Evolutionary conservation across 345 rosid genomes (phyloP).

Genomic region (Bruguiera parviflora): DNA sequence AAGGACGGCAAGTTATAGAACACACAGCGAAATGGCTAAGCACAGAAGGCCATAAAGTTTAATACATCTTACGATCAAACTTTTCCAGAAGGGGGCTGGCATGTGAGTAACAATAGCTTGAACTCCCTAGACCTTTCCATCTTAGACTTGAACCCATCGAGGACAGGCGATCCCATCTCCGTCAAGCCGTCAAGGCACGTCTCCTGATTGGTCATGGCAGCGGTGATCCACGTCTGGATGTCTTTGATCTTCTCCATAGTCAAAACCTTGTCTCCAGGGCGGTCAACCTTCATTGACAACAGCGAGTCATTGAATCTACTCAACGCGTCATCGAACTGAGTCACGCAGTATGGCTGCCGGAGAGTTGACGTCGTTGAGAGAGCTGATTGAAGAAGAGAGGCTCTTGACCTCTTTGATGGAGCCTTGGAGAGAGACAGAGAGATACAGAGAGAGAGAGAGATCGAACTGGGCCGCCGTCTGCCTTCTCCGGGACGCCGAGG

Average conservation of each 20-base stretch:
- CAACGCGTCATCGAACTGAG: slow-evolving; percentile 48
- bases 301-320: slow-evolving; percentile 51
- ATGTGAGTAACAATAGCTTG: slow-evolving; percentile 58
- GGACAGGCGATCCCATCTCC: slow-evolving; percentile 54
- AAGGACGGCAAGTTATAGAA: not conserved
- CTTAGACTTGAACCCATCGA: slow-evolving; percentile 41
- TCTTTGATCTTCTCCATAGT: slow-evolving; percentile 41
- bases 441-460: slow-evolving; percentile 53
- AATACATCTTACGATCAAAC: slow-evolving; percentile 42
- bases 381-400: not conserved
- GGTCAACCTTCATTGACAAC: slow-evolving; percentile 28
- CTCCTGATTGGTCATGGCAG: slow-evolving; percentile 61
- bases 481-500: slow-evolving; percentile 29
- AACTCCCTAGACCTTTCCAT: slow-evolving; percentile 41
- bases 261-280: slow-evolving; percentile 38
- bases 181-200: slow-evolving; percentile 67
- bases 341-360: slow-evolving; percentile 51
- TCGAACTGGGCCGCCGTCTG: slow-evolving; percentile 48
- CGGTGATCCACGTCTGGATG: slow-evolving; percentile 70
- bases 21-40: not conserved
- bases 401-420: no score
- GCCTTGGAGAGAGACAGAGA: slow-evolving; percentile 9
- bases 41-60: not conserved
- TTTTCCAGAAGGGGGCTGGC: slow-evolving; percentile 35
- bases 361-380: slow-evolving; percentile 29